phyloP scores from a whole-genome alignment of 2,329 filamentous ascomycete species.

The Ophiosphaerella herpotricha region DNA sequence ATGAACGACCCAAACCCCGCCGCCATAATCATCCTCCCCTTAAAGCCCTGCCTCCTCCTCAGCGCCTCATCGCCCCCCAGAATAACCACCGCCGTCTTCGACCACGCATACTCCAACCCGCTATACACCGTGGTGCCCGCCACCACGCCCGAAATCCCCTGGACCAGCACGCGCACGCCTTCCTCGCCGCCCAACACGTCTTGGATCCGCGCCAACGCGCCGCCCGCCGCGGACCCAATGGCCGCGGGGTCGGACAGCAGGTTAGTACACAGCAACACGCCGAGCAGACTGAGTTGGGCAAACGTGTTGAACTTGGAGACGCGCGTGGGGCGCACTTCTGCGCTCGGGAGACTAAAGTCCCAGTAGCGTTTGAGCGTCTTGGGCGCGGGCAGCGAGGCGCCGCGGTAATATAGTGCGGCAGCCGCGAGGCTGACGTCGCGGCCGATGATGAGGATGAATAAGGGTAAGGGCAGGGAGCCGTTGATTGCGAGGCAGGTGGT shows the following conservation, averaged over 20 bases:
- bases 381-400: slow-evolving; percentile 88
- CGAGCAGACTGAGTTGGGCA: slow-evolving; percentile 84
- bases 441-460: slow-evolving; percentile 87
- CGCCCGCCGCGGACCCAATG: slow-evolving; percentile 54
- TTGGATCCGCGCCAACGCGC: slow-evolving; percentile 28
- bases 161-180: slow-evolving; percentile 43
- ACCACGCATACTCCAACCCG: slow-evolving; percentile 87
- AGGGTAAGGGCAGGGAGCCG: slow-evolving; percentile 80
- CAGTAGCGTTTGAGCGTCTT: slow-evolving; percentile 94
- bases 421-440: slow-evolving; percentile 82
- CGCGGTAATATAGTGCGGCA: slow-evolving; percentile 92
- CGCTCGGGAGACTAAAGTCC: slow-evolving; percentile 92
- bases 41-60: slow-evolving; percentile 54
- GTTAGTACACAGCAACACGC: slow-evolving; percentile 79
- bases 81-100: slow-evolving; percentile 90
- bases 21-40: slow-evolving; percentile 54
- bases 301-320: slow-evolving; percentile 93
- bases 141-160: slow-evolving; percentile 71
- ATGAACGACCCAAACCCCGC: slow-evolving; percentile 53
- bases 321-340: slow-evolving; percentile 80
- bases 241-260: slow-evolving; percentile 64
- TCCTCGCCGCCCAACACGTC: slow-evolving; percentile 35
- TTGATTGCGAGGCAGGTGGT: slow-evolving; percentile 85
- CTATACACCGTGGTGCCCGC: slow-evolving; percentile 92
- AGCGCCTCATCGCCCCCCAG: slow-evolving; percentile 58